Evolutionary conservation across 1,139 yeast genomes (phyloP), one percentile per base, ranked within the genome.

Genomic region (Hyphopichia burtonii): DNA sequence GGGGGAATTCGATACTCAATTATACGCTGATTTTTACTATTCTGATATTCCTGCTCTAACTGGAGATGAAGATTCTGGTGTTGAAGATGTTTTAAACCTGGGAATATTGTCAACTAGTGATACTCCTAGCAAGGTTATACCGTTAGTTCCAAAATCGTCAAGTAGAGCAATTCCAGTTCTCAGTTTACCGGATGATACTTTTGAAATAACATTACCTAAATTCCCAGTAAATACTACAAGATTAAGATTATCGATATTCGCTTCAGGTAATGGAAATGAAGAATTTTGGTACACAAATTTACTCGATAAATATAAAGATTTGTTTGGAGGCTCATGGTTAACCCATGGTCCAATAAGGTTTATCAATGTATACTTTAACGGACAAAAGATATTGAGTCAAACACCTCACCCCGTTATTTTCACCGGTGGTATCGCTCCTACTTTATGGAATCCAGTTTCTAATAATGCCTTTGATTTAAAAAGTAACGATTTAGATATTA

Each of bases 211-310:
- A 1, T 45, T 76, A 22, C 77, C 78, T 2, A 47, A 47, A 11
- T 50, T 71, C 15, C 44, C 57, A 11, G 44, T 48, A 20, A 76
- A 78, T 52, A 74, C 82, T 8, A 74, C 80, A 14, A 65, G 76
- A 32, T 76, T 74, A 20, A 63, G 66, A 36, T 56, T 83, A 27
- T 71, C 80, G n/a, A 52, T 84, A 2, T 79, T 75, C 48, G 76
- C 83, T 4, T 76, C 83, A 20, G 91, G 87, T 1, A 82, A 81
- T 50, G 80, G 80, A 2, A 76, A 72, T 34, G 91, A 85, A 54
- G 91, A 85, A 58, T 82, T 82, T 52, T 85, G 90, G 89, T 84
- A 80, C 61, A 58, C 76, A 18, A 80, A 81, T 49, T 69, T 74
- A 20, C 47, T 78, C 37, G 82, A 78, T 43, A 59, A 66, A 32